A percentile compares a stretch with the other conserved stretches of the same genome.
These are phyloP conservation scores for Meyerozyma athensensis DNA, from an alignment of 1,139 yeast genomes.

Conservation along the genomic window DNA sequence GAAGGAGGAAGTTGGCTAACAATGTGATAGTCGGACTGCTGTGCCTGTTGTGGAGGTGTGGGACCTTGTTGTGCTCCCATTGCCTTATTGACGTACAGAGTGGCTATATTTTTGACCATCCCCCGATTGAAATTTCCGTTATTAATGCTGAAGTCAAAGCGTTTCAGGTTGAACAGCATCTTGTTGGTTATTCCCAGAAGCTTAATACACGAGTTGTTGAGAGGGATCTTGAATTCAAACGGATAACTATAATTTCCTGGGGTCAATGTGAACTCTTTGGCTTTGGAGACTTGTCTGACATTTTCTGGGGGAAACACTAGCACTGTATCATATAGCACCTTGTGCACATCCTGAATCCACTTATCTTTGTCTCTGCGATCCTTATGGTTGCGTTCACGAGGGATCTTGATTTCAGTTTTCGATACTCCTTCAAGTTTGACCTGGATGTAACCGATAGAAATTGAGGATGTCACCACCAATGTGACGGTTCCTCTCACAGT, in stretches of 20 bases:
- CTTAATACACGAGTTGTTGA: slow-evolving; percentile 45
- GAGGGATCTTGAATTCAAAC: slow-evolving; percentile 52
- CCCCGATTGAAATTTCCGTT: slow-evolving; percentile 29
- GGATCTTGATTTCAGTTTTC: slow-evolving; percentile 31
- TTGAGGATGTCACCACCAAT: slow-evolving; percentile 41
- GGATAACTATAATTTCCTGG: slow-evolving; percentile 59
- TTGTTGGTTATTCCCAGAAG: slow-evolving; percentile 39
- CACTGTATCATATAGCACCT: slow-evolving; percentile 49
- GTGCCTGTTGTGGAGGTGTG: background rate
- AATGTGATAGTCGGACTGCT: slow-evolving; percentile 30
- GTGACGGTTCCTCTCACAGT: slow-evolving; percentile 43
- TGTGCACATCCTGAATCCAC: slow-evolving; percentile 43
- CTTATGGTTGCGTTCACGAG: slow-evolving; percentile 15
- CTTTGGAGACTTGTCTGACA: slow-evolving; percentile 41
- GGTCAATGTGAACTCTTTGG: slow-evolving; percentile 53
- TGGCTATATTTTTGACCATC: slow-evolving; percentile 21
- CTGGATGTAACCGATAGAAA: slow-evolving; percentile 46
- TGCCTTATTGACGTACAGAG: slow-evolving; percentile 11
- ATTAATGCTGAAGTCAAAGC: slow-evolving; percentile 29
- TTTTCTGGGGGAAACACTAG: slow-evolving; percentile 62
- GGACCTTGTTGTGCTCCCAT: background rate
- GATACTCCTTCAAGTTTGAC: slow-evolving; percentile 59
- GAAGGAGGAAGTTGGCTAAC: slow-evolving; percentile 53
- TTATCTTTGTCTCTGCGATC: slow-evolving; percentile 14
- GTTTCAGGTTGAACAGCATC: slow-evolving; percentile 29